A percentile compares a stretch with the other conserved stretches of the same genome.
phyloP scores from a whole-genome alignment of 805 yeast species.

The Barnettozyma siamensis region DNA sequence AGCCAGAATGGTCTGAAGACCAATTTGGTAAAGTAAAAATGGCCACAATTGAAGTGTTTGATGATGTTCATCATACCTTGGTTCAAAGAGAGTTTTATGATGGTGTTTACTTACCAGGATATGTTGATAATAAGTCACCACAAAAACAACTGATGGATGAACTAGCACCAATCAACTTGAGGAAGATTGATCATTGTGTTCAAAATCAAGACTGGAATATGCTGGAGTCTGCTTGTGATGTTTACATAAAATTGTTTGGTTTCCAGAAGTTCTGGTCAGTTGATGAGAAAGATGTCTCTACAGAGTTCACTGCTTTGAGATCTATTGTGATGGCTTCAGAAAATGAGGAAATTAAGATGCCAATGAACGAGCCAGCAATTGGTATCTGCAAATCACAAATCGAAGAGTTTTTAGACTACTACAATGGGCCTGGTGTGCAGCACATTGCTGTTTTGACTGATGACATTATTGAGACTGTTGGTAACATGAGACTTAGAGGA shows the following conservation, averaged over 20 bases:
- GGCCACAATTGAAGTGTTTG: conserved; percentile 49
- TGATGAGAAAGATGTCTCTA: conserved; percentile 69
- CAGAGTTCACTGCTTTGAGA: conserved; percentile 61
- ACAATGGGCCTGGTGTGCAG: conserved; percentile 81
- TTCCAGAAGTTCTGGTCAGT: conserved; percentile 82
- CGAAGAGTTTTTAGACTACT: conserved; percentile 71
- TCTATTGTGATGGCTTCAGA: conserved; percentile 74
- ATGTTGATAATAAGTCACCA: conserved; percentile 2
- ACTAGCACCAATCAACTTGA: conserved; percentile 36
- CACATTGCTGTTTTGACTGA: conserved; percentile 68
- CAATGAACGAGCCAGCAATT: conserved; percentile 78
- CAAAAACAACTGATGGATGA: not conserved
- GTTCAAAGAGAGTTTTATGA: conserved; percentile 36
- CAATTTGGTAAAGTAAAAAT: conserved; percentile 42
- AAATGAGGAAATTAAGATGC: conserved; percentile 65
- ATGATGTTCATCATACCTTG: conserved; percentile 68
- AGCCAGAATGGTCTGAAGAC: conserved; percentile 33
- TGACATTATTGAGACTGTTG: conserved; percentile 54
- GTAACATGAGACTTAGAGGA: conserved; percentile 52
- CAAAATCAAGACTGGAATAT: conserved; percentile 70
- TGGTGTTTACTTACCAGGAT: conserved; percentile 51
- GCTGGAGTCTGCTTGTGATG: conserved; percentile 51
- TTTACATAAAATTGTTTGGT: conserved; percentile 59
- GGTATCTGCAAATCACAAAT: conserved; percentile 67
- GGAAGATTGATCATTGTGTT: conserved; percentile 69